These are phyloP conservation scores for Sporisorium iseilematis-ciliati DNA, from an alignment of 1,284 basidiomycete species.

Conservation along the genomic window DNA sequence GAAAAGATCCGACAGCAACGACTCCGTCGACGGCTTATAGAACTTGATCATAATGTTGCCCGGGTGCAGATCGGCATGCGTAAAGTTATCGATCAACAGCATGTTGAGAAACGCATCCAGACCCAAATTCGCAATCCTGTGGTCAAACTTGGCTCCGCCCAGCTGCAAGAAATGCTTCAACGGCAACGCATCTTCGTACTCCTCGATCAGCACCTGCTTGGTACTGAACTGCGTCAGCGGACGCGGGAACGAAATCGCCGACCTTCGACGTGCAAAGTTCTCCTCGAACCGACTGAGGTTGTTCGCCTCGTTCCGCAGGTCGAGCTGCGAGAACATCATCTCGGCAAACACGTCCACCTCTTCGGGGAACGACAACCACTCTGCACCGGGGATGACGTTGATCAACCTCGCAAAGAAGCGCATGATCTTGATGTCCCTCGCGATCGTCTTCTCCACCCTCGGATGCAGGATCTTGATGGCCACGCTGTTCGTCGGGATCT, in stretches of 20 bases:
- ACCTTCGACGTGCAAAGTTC: conserved; percentile 82
- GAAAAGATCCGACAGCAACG: conserved; percentile 59
- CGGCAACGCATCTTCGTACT: conserved; percentile 91
- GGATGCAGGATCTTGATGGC: conserved; percentile 98
- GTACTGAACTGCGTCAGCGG: conserved; percentile 85
- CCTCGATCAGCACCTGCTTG: conserved; percentile 86
- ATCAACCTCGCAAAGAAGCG: conserved; percentile 86
- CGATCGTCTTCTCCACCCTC: conserved; percentile 78
- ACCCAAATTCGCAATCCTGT: conserved; percentile 89
- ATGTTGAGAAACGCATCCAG: conserved; percentile 98
- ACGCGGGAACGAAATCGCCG: conserved; percentile 88
- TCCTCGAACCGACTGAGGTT: conserved; percentile 87
- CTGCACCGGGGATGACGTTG: conserved; percentile 87
- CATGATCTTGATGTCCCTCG: conserved; percentile 93
- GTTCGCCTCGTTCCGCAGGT: conserved; percentile 88
- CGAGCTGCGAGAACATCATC: conserved; percentile 98
- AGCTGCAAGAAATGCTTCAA: conserved; percentile 88
- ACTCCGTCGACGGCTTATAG: conserved; percentile 77
- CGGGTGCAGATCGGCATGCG: conserved; percentile 86
- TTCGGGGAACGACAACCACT: conserved; percentile 96
- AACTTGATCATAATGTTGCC: conserved; percentile 99
- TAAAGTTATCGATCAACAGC: conserved; percentile 97
- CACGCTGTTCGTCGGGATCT: conserved; percentile 74
- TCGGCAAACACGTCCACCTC: conserved; percentile 92
- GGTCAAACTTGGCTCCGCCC: conserved; percentile 86